Percentiles rank a stretch among this genome's conserved stretches.
phyloP scores from a whole-genome alignment of 371 early-diverging fungal species.

The Rhizopus stolonifer region DNA sequence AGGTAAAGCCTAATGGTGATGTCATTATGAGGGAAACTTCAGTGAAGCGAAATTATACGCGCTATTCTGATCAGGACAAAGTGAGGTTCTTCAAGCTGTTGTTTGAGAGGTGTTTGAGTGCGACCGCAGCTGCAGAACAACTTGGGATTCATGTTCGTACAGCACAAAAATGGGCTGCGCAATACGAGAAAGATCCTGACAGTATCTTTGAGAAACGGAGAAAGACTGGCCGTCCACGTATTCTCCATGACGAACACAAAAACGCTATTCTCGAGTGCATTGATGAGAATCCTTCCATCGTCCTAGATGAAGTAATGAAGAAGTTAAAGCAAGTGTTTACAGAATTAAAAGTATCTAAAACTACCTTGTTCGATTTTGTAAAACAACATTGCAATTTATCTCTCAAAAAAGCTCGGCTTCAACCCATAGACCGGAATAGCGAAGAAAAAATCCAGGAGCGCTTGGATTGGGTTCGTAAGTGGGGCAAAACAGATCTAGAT shows the following conservation, averaged over 20 bases:
- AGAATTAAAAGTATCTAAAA: constrained; percentile 19
- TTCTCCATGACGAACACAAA: constrained; percentile 14
- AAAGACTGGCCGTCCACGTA: constrained; percentile 10
- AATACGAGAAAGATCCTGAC: constrained; percentile 16
- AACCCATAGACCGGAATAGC: constrained; percentile 10
- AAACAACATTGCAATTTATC: no score
- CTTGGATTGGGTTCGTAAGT: constrained; percentile 10
- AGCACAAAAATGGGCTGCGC: constrained; percentile 18
- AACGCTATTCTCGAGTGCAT: constrained; percentile 5
- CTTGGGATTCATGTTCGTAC: no score
- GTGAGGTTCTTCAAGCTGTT: no score
- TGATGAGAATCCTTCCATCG: no score
- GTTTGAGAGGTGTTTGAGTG: no score
- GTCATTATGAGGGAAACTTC: no score
- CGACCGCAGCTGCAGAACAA: no score
- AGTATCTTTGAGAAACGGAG: constrained; percentile 17
- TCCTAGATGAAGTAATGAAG: constrained; percentile 10
- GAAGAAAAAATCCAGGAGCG: constrained; percentile 15
- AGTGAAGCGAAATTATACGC: constrained; percentile 9
- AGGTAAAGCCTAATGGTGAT: no score
- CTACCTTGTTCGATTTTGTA: no score
- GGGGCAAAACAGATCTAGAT: constrained; percentile 18
- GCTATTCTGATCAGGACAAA: constrained; percentile 15
- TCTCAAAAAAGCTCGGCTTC: no score
- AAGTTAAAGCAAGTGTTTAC: constrained; percentile 5